Conservation (phyloP, 371 early-diverging fungal species). For the Actinomortierella wolfii region DNA sequence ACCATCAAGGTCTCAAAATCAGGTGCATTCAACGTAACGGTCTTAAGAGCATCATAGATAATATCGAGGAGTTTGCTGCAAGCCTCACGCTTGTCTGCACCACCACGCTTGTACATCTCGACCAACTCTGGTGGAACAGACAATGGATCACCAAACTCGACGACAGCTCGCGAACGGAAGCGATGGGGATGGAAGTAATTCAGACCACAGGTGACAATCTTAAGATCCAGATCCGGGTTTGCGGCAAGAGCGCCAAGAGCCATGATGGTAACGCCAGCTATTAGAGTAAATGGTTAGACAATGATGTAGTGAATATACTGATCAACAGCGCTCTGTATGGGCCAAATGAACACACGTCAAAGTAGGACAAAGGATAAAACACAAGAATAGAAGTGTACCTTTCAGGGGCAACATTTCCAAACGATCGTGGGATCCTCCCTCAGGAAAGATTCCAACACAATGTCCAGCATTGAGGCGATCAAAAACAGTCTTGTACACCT, state of each 20-base stretch:
- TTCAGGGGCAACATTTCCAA: constrained; percentile 94
- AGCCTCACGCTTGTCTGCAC: constrained; percentile 80
- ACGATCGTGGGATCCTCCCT: constrained; percentile 97
- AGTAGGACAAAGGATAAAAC: constrained; percentile 2
- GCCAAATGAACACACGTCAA: too few relatives aligned
- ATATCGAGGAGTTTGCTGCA: constrained; percentile 75
- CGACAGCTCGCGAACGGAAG: constrained; percentile 95
- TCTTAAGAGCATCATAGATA: constrained; percentile 77
- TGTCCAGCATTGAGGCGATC: constrained; percentile 73
- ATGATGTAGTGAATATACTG: not conserved
- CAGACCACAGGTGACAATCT: constrained; percentile 91
- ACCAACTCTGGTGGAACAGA: constrained; percentile 75
- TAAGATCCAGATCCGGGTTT: constrained; percentile 86
- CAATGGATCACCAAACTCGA: constrained; percentile 94
- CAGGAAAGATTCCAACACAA: constrained; percentile 96
- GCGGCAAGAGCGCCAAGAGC: constrained; percentile 93
- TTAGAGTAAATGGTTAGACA: constrained; percentile 1
- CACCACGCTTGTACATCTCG: constrained; percentile 81
- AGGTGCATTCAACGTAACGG: constrained; percentile 91
- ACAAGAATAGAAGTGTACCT: constrained; percentile 54
- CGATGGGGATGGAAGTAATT: constrained; percentile 96
- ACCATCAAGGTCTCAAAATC: constrained; percentile 93
- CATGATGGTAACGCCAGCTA: constrained; percentile 89
- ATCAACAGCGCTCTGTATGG: too few relatives aligned
- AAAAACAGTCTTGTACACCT: constrained; percentile 84